These are phyloP conservation scores for Scenedesmus sp. DNA, from an alignment of 163 green algal genomes.

Conservation along the genomic window DNA sequence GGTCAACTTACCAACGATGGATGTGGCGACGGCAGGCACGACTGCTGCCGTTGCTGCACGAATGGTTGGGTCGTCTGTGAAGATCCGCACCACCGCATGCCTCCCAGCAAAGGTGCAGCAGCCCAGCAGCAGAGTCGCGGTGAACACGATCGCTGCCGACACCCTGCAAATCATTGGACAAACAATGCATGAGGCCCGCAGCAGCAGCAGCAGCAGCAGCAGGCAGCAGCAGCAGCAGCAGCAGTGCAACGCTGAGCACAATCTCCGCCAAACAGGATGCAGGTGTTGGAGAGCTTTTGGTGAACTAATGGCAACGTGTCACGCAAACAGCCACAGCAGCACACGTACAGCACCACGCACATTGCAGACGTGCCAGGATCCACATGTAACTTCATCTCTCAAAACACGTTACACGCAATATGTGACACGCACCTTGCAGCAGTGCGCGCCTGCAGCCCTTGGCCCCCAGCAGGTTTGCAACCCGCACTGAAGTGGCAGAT, in stretches of 20 bases:
- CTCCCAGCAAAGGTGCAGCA: neutral
- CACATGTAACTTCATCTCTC: too few relatives aligned
- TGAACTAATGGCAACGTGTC: too few relatives aligned
- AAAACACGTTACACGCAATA: too few relatives aligned
- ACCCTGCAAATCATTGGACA: slow-evolving; percentile 2
- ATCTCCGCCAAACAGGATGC: too few relatives aligned
- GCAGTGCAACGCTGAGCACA: neutral
- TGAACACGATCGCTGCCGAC: neutral
- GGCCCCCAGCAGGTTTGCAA: slow-evolving; percentile 38
- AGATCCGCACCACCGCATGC: slow-evolving; percentile 25
- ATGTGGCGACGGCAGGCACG: slow-evolving; percentile 33
- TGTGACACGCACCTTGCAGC: neutral
- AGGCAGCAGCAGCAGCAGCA: neutral
- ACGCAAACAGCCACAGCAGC: neutral
- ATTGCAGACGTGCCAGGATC: neutral
- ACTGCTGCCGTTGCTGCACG: slow-evolving; percentile 19
- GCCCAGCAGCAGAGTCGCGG: slow-evolving; percentile 10
- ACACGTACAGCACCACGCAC: neutral
- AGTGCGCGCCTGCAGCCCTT: neutral
- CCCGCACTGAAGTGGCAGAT: slow-evolving; percentile 10
- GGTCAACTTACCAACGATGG: slow-evolving; percentile 26
- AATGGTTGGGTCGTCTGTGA: slow-evolving; percentile 15
- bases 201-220: neutral
- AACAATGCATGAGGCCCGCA: neutral
- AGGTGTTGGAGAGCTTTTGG: too few relatives aligned